phyloP scores from a whole-genome alignment of 257 asterid genomes.

The Ajuga chamaepitys region DNA sequence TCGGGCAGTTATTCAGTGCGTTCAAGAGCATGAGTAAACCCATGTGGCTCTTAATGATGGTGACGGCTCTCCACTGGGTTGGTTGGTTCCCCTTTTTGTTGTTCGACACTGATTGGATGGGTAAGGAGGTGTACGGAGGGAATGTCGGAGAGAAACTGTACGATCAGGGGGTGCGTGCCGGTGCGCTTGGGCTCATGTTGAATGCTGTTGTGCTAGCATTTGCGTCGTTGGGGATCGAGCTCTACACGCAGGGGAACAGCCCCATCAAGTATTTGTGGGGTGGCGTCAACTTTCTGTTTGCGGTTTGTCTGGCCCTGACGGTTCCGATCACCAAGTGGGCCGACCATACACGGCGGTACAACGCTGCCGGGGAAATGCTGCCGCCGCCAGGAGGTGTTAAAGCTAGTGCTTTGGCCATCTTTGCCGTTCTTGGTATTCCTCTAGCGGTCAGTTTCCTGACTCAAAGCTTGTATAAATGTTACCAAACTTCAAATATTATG shows the following conservation, averaged over 20 bases:
- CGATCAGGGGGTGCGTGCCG: constrained; percentile 64
- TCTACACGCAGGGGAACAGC: constrained; percentile 32
- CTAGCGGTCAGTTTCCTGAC: constrained; percentile 50
- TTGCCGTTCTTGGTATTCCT: constrained; percentile 65
- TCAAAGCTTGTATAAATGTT: too few relatives aligned
- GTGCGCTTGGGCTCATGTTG: constrained; percentile 60
- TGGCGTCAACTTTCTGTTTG: constrained; percentile 48
- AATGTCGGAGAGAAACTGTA: constrained; percentile 33
- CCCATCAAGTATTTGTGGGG: constrained; percentile 69
- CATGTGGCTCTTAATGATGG: constrained; percentile 57
- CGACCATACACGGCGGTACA: constrained; percentile 22
- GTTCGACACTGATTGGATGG: constrained; percentile 78
- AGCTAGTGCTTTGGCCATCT: constrained; percentile 47
- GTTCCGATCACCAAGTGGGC: constrained; percentile 58
- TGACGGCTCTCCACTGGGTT: constrained; percentile 51
- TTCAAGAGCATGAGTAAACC: constrained; percentile 39
- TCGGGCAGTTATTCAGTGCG: constrained; percentile 54
- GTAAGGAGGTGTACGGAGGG: constrained; percentile 61
- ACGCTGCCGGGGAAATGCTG: constrained; percentile 3
- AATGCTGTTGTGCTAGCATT: constrained; percentile 56
- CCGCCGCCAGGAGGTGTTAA: constrained; percentile 37
- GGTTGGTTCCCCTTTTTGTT: constrained; percentile 66
- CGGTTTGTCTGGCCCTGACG: constrained; percentile 50
- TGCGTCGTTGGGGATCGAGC: constrained; percentile 45
- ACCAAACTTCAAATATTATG: too few relatives aligned